phyloP scores from a whole-genome alignment of 108 stramenopile species.

The Nitzschia sp. region DNA sequence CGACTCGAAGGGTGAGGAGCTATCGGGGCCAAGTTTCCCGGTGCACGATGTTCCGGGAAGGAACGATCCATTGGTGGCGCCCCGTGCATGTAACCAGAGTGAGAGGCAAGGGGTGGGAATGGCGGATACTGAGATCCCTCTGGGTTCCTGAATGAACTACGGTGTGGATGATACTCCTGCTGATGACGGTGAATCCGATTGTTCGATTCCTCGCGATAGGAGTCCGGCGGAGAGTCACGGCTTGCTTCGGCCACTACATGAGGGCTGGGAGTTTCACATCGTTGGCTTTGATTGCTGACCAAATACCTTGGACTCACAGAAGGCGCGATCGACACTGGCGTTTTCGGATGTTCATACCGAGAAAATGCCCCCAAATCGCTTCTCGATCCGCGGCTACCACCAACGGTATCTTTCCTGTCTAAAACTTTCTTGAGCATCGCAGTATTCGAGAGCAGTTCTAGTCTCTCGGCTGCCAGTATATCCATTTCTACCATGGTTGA shows the following conservation, averaged over 20 bases:
- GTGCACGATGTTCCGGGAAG: background rate
- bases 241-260: background rate
- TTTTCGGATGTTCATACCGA: background rate
- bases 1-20: background rate
- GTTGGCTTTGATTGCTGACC: conserved; percentile 11
- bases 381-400: background rate
- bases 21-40: background rate
- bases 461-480: background rate
- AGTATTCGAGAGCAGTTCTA: conserved; percentile 33
- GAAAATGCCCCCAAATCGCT: background rate
- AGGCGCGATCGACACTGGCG: background rate
- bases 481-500: conserved; percentile 63
- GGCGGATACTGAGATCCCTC: background rate
- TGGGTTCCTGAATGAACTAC: background rate
- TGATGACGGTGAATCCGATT: no score
- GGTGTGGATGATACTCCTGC: background rate
- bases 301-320: background rate
- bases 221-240: conserved; percentile 3
- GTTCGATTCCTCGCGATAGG: background rate
- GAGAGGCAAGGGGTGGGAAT: background rate
- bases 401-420: background rate
- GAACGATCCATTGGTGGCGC: background rate
- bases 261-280: background rate
- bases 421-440: conserved; percentile 26
- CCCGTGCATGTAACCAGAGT: conserved; percentile 1